Base-by-base conservation (phyloP, 768 basidiomycete genomes). In the Asterophora lycoperdoides region DNA sequence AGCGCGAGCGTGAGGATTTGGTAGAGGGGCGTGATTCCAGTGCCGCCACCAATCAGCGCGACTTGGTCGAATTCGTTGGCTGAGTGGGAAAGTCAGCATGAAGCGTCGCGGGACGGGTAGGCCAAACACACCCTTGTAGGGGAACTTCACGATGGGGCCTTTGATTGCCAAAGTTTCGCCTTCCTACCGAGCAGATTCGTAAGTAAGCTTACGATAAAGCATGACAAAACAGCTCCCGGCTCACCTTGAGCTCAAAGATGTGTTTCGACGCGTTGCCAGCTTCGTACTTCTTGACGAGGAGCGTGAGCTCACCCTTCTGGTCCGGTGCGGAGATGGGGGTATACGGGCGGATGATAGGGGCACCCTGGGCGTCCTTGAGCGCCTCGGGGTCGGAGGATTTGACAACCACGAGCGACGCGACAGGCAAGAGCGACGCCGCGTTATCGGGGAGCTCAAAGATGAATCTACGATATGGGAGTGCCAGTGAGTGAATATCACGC, bases 1-100 rank as follows among this genome's bases (percentile, higher is more conserved):
- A 80, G 79, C 8, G 90, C 86, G 63, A 93, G 81, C 37, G 74
- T 74, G 38, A 94, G 62, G 58, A 96, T 69, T 67, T 92, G 90
- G 71, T 88, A 92, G 39, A 93, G 77, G 2, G 90, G 90, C 8
- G 90, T 86, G 53, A 98, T 92, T 64, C 96, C 96, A 55, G 83
- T 87, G 46, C 96, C 96, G 45, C 96, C 96, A 29, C 90, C 91
- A 58, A 98, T 90, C 58, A 94, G 75, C 10, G 85, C 88, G 46
- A 96, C 84, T 56, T 93, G 74, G 17, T 93, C 89, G 44, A 86
- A 84, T 65, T 92, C 80, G 64, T 91, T 90, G 55, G 75, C 89
- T 91, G 55, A 40, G 20, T n/a, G 43, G 52, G 32, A 8, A 6
- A 26, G 41, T 44, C 32, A 54, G 48, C 46, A 17, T 8, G 5